A percentile compares a stretch with the other conserved stretches of the same genome.
Conservation (phyloP, 768 basidiomycete species). For the Saitozyma podzolica region DNA sequence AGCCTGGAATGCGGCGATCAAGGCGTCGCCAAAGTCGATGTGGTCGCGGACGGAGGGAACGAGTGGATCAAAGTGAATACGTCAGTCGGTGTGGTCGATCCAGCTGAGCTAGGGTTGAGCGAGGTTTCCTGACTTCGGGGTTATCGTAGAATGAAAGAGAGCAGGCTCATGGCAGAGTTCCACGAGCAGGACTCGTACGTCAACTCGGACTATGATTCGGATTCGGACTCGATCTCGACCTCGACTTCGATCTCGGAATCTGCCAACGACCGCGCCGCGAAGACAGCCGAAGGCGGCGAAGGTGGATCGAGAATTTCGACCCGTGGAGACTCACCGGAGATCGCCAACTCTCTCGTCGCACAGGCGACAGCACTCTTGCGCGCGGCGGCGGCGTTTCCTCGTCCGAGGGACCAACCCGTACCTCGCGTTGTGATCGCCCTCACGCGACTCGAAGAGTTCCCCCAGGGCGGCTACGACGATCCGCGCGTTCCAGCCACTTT, state of each 20-base stretch:
- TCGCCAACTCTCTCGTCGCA: slow-evolving; percentile 72
- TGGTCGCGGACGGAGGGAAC: slow-evolving; percentile 72
- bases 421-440: slow-evolving; percentile 60
- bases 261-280: too few species aligned
- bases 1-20: slow-evolving; percentile 15
- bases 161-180: slow-evolving; percentile 74
- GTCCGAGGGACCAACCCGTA: slow-evolving; percentile 51
- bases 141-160: slow-evolving; percentile 66
- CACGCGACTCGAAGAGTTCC: slow-evolving; percentile 61
- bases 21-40: slow-evolving; percentile 66
- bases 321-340: slow-evolving; percentile 44
- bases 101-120: neutral
- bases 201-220: slow-evolving; percentile 62
- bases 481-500: slow-evolving; percentile 67
- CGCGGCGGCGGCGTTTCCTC: slow-evolving; percentile 64
- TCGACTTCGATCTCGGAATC: neutral
- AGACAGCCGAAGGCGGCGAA: neutral
- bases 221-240: slow-evolving; percentile 10
- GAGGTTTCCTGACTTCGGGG: neutral
- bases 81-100: slow-evolving; percentile 56
- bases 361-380: slow-evolving; percentile 69
- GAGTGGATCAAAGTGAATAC: slow-evolving; percentile 85
- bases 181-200: slow-evolving; percentile 80
- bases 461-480: slow-evolving; percentile 52
- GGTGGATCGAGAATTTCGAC: slow-evolving; percentile 43